Conservation (phyloP, 768 basidiomycete species). For the Mycena leptocephala region DNA sequence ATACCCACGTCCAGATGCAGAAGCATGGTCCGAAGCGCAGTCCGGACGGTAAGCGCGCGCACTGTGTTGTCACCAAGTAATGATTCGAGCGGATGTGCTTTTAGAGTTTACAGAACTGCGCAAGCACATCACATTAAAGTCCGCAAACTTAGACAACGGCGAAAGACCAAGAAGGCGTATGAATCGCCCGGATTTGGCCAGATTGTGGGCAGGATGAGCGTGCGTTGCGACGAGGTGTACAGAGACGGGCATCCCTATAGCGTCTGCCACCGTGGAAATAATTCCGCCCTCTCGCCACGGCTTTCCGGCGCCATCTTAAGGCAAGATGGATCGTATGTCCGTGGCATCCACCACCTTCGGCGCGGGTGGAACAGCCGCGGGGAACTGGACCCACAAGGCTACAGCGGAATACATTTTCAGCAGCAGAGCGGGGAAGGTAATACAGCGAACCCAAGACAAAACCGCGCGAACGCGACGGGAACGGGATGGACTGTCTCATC, state of each 20-base stretch:
- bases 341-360: conserved; percentile 19
- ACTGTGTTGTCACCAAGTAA: conserved; percentile 18
- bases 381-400: conserved; percentile 26
- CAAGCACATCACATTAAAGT: too few species aligned
- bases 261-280: conserved; percentile 24
- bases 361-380: conserved; percentile 27
- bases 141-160: too few species aligned
- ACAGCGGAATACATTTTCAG: conserved; percentile 23
- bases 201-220: conserved; percentile 36
- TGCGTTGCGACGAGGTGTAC: conserved; percentile 35
- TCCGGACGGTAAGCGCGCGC: conserved; percentile 81
- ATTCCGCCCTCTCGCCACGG: conserved; percentile 33
- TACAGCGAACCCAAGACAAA: too few species aligned
- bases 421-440: conserved; percentile 20
- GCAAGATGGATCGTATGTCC: conserved; percentile 28
- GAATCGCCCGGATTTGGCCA: conserved; percentile 40
- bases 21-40: conserved; percentile 93
- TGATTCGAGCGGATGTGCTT: conserved; percentile 23
- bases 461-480: too few species aligned
- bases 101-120: conserved; percentile 98
- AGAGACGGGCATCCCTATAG: conserved; percentile 21
- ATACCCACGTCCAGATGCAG: conserved; percentile 99
- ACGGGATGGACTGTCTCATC: too few species aligned
- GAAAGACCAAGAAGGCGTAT: conserved; percentile 91
- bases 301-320: conserved; percentile 27